Base-by-base conservation (phyloP, 1,284 basidiomycete genomes). In the Rhodotorula sp. region DNA sequence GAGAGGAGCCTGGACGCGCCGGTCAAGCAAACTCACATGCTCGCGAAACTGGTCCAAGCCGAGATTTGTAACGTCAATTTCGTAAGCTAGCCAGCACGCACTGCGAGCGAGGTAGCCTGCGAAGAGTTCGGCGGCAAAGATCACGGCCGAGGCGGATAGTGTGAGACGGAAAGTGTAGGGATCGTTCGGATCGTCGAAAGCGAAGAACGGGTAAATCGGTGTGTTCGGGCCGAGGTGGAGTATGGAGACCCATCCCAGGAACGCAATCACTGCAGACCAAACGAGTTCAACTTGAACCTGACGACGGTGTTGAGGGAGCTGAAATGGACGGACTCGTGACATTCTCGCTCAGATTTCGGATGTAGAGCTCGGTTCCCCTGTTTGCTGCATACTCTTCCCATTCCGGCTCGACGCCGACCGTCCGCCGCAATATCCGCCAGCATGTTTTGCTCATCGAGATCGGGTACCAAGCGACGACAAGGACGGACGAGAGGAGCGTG, bases 151-250 rank as follows among this genome's bases (percentile, higher is more conserved):
- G 18, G 85, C 85, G 14, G 82, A 79, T 68, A 85, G 83, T 0
- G 85, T 86, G 46, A 86, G 78, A 37, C 80, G 79, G 73, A 85
- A 86, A n/a, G 84, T 86, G 78, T 86, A 86, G 5, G 84, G 84
- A 73, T 85, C 84, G 62, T 57, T 30, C 12, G 42, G 66, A 82
- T 81, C n/a, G 75, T 80, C 80, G 75, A 86, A 85, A 24, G 81
- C 79, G 78, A 86, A 86, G 80, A 85, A 86, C 3, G 85, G 85
- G 76, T 86, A 86, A 59, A 86, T 81, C 24, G 81, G 78, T 77
- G 75, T 42, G 65, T 86, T 86, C 2, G 82, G 81, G 0, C 85
- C 85, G 72, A 84, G 85, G 74, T 86, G 85, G 1, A 86, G 78
- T 64, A 84, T 83, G 15, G 79, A 80, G 29, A 84, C 82, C 84